phyloP scores from a whole-genome alignment of 2,329 filamentous ascomycete genomes.

The Verticillium isaacii region DNA sequence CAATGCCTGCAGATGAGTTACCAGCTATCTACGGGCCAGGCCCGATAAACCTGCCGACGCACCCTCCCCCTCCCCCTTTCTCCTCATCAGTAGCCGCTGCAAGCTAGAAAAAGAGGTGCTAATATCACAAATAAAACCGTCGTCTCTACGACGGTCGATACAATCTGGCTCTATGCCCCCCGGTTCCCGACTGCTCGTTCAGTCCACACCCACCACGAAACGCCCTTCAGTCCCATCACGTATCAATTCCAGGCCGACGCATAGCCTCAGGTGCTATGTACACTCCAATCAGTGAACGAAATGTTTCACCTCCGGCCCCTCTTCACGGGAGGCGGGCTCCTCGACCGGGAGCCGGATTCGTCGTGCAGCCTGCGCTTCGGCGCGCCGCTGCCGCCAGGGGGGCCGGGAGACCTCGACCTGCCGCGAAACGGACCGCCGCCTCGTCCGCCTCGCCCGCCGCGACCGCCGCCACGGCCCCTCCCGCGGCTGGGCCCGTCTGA shows the following conservation, averaged over 20 bases:
- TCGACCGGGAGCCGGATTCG: constrained; percentile 16
- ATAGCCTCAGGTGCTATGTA: neutral
- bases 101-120: neutral
- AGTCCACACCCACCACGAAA: neutral
- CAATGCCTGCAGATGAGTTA: neutral
- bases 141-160: neutral
- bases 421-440: neutral
- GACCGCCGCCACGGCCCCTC: neutral
- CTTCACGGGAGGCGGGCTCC: constrained; percentile 17
- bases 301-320: constrained; percentile 16
- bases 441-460: neutral
- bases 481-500: neutral
- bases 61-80: neutral
- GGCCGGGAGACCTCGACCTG: neutral
- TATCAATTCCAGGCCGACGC: neutral
- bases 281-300: neutral
- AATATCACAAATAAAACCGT: neutral
- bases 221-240: neutral
- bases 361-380: constrained; percentile 16
- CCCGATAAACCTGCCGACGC: neutral
- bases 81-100: neutral
- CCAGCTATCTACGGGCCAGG: neutral
- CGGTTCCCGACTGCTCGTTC: neutral
- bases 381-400: constrained; percentile 1
- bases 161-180: neutral